These are phyloP conservation scores for Rhododendron vialii DNA, from an alignment of 148 eudicot species.

Conservation along the genomic window DNA sequence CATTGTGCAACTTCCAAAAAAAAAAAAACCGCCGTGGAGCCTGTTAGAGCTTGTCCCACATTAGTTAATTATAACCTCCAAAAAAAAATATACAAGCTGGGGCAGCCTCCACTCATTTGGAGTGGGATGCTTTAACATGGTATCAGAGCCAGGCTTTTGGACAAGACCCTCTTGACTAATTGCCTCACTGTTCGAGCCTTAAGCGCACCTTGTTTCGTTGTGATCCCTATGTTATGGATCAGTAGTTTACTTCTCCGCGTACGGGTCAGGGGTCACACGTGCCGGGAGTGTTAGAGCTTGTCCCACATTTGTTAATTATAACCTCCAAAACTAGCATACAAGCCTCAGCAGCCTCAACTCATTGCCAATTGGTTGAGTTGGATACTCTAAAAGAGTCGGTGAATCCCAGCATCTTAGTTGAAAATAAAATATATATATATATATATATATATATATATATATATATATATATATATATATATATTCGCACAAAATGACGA, in stretches of 20 bases:
- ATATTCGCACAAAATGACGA: neutral
- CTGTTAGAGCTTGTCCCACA: neutral
- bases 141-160: neutral
- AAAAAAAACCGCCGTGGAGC: neutral
- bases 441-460: no score
- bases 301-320: neutral
- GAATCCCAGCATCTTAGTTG: neutral
- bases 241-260: neutral
- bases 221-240: neutral
- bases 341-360: neutral
- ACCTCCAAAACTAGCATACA: neutral
- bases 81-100: no score
- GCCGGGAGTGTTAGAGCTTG: neutral
- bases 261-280: neutral
- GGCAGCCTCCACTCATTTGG: no score
- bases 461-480: no score
- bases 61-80: neutral
- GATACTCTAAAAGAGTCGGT: neutral
- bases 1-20: neutral
- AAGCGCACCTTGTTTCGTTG: neutral
- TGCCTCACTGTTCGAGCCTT: neutral
- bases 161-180: neutral
- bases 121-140: no score
- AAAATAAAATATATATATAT: neutral
- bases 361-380: neutral